Percentiles rank a stretch among this genome's conserved stretches.
These are phyloP conservation scores for Claviceps pusilla DNA, from an alignment of 2,329 filamentous ascomycete genomes.

Conservation along the genomic window DNA sequence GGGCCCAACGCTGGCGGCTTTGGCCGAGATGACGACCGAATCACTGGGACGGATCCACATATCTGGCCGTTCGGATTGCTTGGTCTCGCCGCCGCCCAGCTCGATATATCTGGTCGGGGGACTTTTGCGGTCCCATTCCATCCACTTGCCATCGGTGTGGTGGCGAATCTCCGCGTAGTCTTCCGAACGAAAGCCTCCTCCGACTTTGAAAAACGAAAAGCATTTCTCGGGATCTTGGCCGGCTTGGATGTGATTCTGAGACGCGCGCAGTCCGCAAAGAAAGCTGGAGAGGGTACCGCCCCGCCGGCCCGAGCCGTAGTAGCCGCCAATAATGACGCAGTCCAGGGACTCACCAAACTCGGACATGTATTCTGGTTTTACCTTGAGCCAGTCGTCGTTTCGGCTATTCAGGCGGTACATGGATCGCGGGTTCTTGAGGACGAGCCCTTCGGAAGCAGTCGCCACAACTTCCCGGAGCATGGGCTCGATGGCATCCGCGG, in stretches of 20 bases:
- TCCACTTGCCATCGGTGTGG: constrained; percentile 82
- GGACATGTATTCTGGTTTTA: constrained; percentile 96
- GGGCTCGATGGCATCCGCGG: constrained; percentile 60
- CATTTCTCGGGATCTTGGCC: constrained; percentile 56
- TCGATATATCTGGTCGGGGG: constrained; percentile 69
- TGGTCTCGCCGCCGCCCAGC: constrained; percentile 57
- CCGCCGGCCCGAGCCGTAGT: constrained; percentile 75
- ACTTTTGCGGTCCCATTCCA: constrained; percentile 61
- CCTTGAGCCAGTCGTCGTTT: constrained; percentile 95
- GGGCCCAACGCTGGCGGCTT: constrained; percentile 61
- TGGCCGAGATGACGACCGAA: constrained; percentile 75
- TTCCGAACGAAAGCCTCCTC: constrained; percentile 73
- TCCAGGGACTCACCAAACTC: constrained; percentile 91
- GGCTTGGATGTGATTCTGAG: constrained; percentile 48
- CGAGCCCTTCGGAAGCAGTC: constrained; percentile 75
- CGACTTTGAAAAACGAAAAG: constrained; percentile 94
- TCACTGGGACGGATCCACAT: constrained; percentile 85
- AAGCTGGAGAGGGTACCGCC: constrained; percentile 76
- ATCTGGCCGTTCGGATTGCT: constrained; percentile 66
- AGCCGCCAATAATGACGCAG: constrained; percentile 77
- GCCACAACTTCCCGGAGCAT: constrained; percentile 70
- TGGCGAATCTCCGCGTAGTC: constrained; percentile 77
- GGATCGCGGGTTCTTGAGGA: constrained; percentile 84
- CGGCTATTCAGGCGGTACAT: constrained; percentile 76
- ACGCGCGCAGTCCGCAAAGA: constrained; percentile 70